Conservation (phyloP, 2,329 filamentous ascomycete species). For the Teratosphaeria gauchensis region DNA sequence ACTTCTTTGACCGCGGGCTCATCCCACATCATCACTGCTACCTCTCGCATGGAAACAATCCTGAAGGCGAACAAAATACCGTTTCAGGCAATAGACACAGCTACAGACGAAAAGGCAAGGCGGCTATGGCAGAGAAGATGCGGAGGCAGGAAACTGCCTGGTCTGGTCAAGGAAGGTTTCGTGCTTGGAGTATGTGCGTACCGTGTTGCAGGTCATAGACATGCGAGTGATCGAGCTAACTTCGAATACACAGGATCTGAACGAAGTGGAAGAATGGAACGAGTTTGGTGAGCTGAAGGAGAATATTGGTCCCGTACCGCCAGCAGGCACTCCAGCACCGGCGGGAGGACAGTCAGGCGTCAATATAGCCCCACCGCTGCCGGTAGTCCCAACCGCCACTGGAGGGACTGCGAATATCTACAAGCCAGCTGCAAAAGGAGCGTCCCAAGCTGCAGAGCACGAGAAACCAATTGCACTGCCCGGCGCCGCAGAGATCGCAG, state of each 20-base stretch:
- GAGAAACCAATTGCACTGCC: constrained; percentile 14
- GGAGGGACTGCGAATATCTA: constrained; percentile 9
- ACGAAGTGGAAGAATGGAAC: constrained; percentile 97
- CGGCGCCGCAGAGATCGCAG: constrained; percentile 25
- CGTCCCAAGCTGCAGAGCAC: constrained; percentile 8
- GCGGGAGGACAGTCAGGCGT: constrained; percentile 17
- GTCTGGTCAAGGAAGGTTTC: constrained; percentile 74
- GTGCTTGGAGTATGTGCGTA: constrained; percentile 66
- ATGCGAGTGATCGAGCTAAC: not conserved
- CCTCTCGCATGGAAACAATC: constrained; percentile 90
- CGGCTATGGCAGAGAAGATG: constrained; percentile 80
- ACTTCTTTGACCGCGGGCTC: constrained; percentile 93
- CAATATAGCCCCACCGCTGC: constrained; percentile 15
- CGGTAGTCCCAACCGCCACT: constrained; percentile 10
- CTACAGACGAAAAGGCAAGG: constrained; percentile 78
- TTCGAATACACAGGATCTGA: constrained; percentile 57
- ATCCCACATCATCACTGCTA: constrained; percentile 92
- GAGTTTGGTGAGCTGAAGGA: constrained; percentile 92
- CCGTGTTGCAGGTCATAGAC: not conserved
- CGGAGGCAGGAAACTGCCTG: constrained; percentile 80
- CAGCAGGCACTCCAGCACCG: constrained; percentile 15
- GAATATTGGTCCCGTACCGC: constrained; percentile 54
- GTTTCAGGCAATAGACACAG: constrained; percentile 85
- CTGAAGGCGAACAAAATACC: constrained; percentile 88
- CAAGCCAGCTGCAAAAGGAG: not conserved